A percentile compares a stretch with the other conserved stretches of the same genome.
These are phyloP conservation scores for Cercospora brassicicola DNA, from an alignment of 2,329 filamentous ascomycete genomes.

Conservation along the genomic window DNA sequence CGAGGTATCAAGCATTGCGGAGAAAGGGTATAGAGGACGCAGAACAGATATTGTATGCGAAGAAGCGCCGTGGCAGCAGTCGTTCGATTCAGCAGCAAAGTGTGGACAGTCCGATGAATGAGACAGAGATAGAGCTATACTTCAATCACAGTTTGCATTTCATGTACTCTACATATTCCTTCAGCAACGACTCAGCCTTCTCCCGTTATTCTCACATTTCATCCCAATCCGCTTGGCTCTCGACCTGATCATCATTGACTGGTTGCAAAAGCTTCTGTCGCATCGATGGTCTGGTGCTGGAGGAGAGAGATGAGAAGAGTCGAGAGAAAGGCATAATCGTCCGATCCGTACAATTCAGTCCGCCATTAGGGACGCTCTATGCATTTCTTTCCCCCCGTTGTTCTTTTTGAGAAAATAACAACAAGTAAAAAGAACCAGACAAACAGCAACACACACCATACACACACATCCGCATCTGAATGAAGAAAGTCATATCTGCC, in stretches of 20 bases:
- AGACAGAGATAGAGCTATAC: neutral
- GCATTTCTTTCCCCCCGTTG: neutral
- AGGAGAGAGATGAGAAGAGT: neutral
- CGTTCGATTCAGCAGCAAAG: neutral
- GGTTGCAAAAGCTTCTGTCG: neutral
- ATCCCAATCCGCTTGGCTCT: neutral
- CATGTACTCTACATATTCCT: neutral
- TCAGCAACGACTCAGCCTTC: neutral
- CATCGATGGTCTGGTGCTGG: neutral
- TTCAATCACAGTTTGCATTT: neutral
- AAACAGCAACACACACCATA: conserved; percentile 9
- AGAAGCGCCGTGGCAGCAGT: neutral
- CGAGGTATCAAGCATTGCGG: neutral
- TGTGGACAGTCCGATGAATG: neutral
- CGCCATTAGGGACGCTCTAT: neutral
- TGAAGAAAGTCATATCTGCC: conserved; percentile 9
- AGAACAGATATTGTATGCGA: neutral
- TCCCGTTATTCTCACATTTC: neutral
- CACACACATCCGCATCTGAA: conserved; percentile 11
- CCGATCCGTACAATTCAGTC: neutral
- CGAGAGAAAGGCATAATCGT: neutral
- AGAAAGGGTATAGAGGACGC: neutral
- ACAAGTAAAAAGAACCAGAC: neutral
- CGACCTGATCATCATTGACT: neutral
- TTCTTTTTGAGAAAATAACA: neutral